Evolutionary conservation across 768 basidiomycete species (phyloP).

Genomic region (Phaffia australis): DNA sequence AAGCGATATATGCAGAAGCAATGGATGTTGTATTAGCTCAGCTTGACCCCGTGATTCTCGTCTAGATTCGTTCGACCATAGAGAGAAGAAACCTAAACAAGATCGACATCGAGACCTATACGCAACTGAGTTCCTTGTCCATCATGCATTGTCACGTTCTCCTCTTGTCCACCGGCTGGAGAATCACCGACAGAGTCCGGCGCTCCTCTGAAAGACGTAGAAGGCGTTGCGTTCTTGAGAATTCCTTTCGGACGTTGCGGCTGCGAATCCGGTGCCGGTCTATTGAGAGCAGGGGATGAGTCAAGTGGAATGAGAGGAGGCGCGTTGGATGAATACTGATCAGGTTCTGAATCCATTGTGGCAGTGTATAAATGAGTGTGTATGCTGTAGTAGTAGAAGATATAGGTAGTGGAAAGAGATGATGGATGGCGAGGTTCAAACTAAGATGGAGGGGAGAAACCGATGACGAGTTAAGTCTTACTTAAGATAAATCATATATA

Average conservation of each 20-base stretch:
- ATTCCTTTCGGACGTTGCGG: constrained; percentile 68
- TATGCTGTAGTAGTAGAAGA: background rate
- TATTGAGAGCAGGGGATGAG: background rate
- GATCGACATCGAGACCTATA: background rate
- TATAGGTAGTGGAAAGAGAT: too few relatives aligned
- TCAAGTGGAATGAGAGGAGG: constrained; percentile 23
- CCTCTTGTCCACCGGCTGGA: background rate
- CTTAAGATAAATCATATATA: background rate
- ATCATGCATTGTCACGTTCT: constrained; percentile 6
- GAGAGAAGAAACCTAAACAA: background rate
- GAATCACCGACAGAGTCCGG: background rate
- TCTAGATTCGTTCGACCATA: background rate
- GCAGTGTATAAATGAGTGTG: background rate
- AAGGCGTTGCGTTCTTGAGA: constrained; percentile 62
- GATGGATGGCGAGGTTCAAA: too few relatives aligned
- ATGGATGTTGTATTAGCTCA: background rate
- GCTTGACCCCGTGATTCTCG: background rate
- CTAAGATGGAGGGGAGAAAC: background rate
- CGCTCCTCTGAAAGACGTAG: background rate
- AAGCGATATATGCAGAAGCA: background rate
- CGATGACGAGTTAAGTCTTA: background rate
- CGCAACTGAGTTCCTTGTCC: background rate
- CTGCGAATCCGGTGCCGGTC: background rate
- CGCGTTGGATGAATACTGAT: constrained; percentile 10
- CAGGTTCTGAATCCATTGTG: background rate